Base-by-base conservation (phyloP, 1,284 basidiomycete species). In the Naganishia albida region DNA sequence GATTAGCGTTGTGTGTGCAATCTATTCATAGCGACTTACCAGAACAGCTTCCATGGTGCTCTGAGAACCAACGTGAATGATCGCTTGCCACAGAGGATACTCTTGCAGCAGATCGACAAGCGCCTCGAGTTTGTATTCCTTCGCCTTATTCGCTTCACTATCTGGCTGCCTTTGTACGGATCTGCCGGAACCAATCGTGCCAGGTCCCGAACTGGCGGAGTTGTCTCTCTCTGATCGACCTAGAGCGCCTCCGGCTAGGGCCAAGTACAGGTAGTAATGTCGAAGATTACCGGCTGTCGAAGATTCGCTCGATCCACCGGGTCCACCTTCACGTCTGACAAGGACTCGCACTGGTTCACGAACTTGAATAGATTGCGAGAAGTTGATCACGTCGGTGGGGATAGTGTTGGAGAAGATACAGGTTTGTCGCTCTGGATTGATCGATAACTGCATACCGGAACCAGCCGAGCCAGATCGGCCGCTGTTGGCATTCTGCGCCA, bases 71-170 rank as follows among this genome's bases (percentile, higher is more conserved):
- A 95, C 92, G 73, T 93, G 90, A 49, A 95, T 89, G 67, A 95
- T 87, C 0, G 89, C 91, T 71, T 93, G 91, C 55, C 83, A 82
- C 10, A 81, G 73, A 13, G 78, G 75, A 64, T 79, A 85, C 75
- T 98, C 94, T 56, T 95, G 92, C 70, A 96, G 88, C 67, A 98
- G 82, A 77, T 97, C 95, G 26, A 90, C 87, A 40, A 99, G 83
- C 18, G 93, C 93, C 74, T 99, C 94, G 59, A 99, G 82, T 80
- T 99, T 99, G 91, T 93, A 98, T 79, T 97, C 94, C 69, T 91
- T 85, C 42, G 93, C 93, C 75, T 92, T 89, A 15, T 86, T 86
- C 51, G 87, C 91, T 79, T 94, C 92, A 15, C 90, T 88, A 76
- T 72, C 78, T 20, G 67, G 62, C 54, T 71, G 69, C 18, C 82